These are phyloP conservation scores for Sarcodon aspratus DNA, from an alignment of 768 basidiomycete genomes.

Conservation along the genomic window DNA sequence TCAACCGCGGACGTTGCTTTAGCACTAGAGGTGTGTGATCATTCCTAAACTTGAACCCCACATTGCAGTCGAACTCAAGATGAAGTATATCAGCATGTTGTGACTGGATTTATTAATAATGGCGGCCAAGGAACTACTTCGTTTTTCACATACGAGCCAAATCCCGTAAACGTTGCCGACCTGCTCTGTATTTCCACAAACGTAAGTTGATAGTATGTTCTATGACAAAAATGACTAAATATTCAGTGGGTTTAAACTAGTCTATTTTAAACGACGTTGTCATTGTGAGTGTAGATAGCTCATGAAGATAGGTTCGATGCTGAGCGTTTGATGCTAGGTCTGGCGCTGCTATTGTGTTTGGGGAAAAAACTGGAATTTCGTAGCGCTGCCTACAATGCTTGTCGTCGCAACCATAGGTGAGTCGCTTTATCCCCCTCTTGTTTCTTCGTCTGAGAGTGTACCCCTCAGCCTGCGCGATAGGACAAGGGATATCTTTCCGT, in stretches of 20 bases:
- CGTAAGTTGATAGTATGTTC: constrained; percentile 4
- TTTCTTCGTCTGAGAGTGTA: neutral
- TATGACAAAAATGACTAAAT: too few relatives aligned
- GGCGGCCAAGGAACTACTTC: constrained; percentile 16
- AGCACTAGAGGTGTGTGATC: constrained; percentile 9
- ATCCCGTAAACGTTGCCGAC: constrained; percentile 23
- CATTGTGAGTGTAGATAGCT: constrained; percentile 10
- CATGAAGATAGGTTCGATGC: neutral
- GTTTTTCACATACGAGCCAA: constrained; percentile 22
- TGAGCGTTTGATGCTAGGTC: constrained; percentile 7
- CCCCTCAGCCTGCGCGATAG: constrained; percentile 18
- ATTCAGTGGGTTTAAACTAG: constrained; percentile 2
- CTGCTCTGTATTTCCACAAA: constrained; percentile 20
- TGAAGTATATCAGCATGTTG: constrained; percentile 13
- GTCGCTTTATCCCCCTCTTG: neutral
- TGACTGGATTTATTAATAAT: constrained; percentile 21
- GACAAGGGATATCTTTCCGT: constrained; percentile 18
- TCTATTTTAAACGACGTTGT: constrained; percentile 21
- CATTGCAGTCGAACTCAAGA: too few relatives aligned
- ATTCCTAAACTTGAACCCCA: too few relatives aligned
- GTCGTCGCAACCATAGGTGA: constrained; percentile 19
- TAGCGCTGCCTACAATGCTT: constrained; percentile 17
- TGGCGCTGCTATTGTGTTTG: constrained; percentile 24
- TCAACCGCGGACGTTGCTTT: constrained; percentile 23
- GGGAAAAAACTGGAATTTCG: constrained; percentile 19